phyloP scores from a whole-genome alignment of 1,284 basidiomycete species.

The Schizophyllum amplum region DNA sequence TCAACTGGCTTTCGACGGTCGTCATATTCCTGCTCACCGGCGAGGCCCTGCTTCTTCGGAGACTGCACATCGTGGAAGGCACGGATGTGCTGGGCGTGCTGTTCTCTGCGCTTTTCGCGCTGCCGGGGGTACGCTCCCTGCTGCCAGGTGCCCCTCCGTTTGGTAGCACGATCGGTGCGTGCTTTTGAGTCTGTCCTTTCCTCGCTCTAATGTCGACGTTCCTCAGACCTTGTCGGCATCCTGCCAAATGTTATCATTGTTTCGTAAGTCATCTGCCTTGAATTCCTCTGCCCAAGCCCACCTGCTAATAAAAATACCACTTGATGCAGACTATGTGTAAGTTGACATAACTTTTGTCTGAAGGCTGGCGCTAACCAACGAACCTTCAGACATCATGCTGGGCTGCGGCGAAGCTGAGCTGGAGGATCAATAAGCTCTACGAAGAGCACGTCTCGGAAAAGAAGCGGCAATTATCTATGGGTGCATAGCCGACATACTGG shows the following conservation, averaged over 20 bases:
- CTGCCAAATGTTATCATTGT: neutral
- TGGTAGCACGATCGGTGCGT: neutral
- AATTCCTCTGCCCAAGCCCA: neutral
- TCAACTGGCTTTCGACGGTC: constrained; percentile 1
- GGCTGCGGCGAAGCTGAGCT: neutral
- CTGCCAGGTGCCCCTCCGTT: neutral
- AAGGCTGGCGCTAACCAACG: neutral
- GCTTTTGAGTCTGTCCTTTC: neutral
- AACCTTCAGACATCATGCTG: neutral
- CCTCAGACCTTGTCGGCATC: neutral
- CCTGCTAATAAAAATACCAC: neutral
- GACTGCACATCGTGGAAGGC: neutral
- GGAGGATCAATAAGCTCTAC: neutral
- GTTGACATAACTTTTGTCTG: neutral
- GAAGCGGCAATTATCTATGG: neutral
- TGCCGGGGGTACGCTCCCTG: neutral
- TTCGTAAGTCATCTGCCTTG: neutral
- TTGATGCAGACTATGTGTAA: neutral
- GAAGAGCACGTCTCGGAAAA: neutral
- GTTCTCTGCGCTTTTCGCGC: neutral
- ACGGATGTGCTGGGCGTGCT: constrained; percentile 1
- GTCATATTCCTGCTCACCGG: neutral
- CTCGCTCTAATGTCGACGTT: too few species aligned
- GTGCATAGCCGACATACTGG: too few species aligned
- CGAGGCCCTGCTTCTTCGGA: neutral